Base-by-base conservation (phyloP, 129 eudicot species). In the Flaveria linearis region DNA sequence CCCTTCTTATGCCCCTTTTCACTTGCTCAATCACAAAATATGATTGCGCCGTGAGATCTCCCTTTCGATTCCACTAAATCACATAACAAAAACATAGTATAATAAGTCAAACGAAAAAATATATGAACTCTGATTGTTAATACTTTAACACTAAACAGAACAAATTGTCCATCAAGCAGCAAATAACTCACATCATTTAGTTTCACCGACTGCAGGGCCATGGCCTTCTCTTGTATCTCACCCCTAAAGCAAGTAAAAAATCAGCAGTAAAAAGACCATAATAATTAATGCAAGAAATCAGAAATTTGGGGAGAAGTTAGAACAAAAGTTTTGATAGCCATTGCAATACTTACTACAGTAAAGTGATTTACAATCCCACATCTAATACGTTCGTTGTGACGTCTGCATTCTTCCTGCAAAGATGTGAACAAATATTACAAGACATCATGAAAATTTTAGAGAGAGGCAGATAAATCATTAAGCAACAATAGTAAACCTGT, bases 381-480 rank as follows among this genome's bases (percentile, higher is more conserved):
- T 84, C 82, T 88, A 51, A 91, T 89, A 82, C 90, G n/a, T 95
- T 72, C 88, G 97, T 61, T 96, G 93, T 74, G 71, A n/a, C 96
- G 88, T 57, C 85, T 86, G 89, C 99, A 95, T 80, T 95, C 99
- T 61, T 95, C 99, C 99, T 95, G 93, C 76, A 84, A 83, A 8
- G 26, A 42, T 45, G 47, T 80, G 42, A 14, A 80, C 51, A 43
- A 41, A 73, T 56, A 74, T 67, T 72, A 65, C 17, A 25, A 69
- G 13, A 30, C 8, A 7, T 13, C 12, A 41, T 2, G 15, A 23
- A 68, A 22, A 15, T 64, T 62, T 58, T 61, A 17, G 71, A 33
- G 20, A 71, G 5, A 51, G 15, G 8, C 18, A 17, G 30, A 51
- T 39, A 71, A 33, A 69, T 56, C 68, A 22, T 22, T 57, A 51